These are phyloP conservation scores for Kazachstania taianensis DNA, from an alignment of 805 yeast species.

Conservation along the genomic window DNA sequence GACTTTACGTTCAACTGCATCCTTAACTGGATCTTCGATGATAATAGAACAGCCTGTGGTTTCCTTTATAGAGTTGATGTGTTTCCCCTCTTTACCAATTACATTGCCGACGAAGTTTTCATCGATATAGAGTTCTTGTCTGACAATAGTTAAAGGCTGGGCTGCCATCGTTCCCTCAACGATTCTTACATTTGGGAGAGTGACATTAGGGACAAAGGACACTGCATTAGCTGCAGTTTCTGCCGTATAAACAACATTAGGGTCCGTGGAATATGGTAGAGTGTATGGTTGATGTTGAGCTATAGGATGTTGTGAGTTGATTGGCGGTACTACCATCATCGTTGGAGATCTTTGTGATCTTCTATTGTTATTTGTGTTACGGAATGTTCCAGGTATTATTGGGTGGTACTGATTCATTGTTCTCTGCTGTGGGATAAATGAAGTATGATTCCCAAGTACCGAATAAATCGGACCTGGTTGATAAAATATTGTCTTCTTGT, in stretches of 20 bases:
- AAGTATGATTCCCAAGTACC: slow-evolving; percentile 12
- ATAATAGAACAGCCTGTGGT: slow-evolving; percentile 67
- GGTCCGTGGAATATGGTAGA: background rate
- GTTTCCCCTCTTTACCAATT: slow-evolving; percentile 80
- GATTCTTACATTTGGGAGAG: slow-evolving; percentile 21
- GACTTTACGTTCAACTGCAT: slow-evolving; percentile 45
- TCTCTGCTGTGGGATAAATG: slow-evolving; percentile 1
- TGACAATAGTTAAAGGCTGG: slow-evolving; percentile 32
- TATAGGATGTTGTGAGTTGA: background rate
- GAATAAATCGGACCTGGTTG: slow-evolving; percentile 25
- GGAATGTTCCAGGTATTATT: background rate
- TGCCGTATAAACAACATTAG: slow-evolving; percentile 15
- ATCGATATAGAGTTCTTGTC: slow-evolving; percentile 68
- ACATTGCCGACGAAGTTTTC: slow-evolving; percentile 72
- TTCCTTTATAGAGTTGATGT: slow-evolving; percentile 66
- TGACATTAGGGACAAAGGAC: slow-evolving; percentile 18
- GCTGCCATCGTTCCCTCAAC: slow-evolving; percentile 12
- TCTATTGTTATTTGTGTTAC: slow-evolving; percentile 5
- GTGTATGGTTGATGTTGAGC: background rate
- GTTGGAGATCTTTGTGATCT: slow-evolving; percentile 12
- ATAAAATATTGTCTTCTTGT: slow-evolving; percentile 33
- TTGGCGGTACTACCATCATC: slow-evolving; percentile 7
- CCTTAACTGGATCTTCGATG: slow-evolving; percentile 47
- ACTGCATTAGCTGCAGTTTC: slow-evolving; percentile 22
- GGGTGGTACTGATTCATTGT: slow-evolving; percentile 2